phyloP scores from a whole-genome alignment of 805 yeast genomes.

The Wickerhamiella spandovensis region DNA sequence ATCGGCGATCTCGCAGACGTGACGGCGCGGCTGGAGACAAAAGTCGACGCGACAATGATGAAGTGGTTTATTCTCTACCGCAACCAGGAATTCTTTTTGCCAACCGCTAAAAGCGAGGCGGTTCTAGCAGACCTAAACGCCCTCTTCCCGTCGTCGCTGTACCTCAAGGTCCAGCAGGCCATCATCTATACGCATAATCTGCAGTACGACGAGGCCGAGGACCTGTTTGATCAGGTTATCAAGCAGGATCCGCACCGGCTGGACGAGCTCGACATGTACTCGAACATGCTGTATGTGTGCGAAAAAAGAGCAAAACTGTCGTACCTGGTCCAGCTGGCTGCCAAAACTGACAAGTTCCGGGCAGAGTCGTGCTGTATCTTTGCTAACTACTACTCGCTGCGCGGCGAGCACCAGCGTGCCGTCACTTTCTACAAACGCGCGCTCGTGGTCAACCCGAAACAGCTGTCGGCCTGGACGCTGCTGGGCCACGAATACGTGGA shows the following conservation, averaged over 20 bases:
- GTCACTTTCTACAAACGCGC: slow-evolving; percentile 89
- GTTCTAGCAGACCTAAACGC: slow-evolving; percentile 37
- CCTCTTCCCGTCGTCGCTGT: slow-evolving; percentile 60
- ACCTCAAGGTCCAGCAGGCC: slow-evolving; percentile 70
- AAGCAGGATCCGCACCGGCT: slow-evolving; percentile 67
- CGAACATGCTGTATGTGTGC: slow-evolving; percentile 91
- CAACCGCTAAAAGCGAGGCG: slow-evolving; percentile 36
- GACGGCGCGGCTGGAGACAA: slow-evolving; percentile 4
- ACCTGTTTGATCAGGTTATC: slow-evolving; percentile 61
- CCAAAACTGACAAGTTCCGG: slow-evolving; percentile 69
- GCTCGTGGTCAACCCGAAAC: slow-evolving; percentile 59
- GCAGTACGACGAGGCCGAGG: slow-evolving; percentile 71
- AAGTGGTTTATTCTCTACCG: slow-evolving; percentile 51
- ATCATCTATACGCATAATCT: slow-evolving; percentile 69
- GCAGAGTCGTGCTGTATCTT: slow-evolving; percentile 92
- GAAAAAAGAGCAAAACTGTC: slow-evolving; percentile 77
- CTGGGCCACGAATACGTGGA: slow-evolving; percentile 99
- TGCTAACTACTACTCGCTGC: slow-evolving; percentile 85
- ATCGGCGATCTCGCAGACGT: slow-evolving; percentile 5
- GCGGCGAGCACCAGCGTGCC: slow-evolving; percentile 90
- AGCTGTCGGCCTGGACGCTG: slow-evolving; percentile 88
- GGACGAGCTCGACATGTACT: slow-evolving; percentile 84
- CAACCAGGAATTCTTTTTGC: slow-evolving; percentile 53
- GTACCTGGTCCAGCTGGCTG: slow-evolving; percentile 72
- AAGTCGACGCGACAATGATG: slow-evolving; percentile 26